These are phyloP conservation scores for Neonectria coccinea DNA, from an alignment of 2,329 filamentous ascomycete genomes.

Conservation along the genomic window DNA sequence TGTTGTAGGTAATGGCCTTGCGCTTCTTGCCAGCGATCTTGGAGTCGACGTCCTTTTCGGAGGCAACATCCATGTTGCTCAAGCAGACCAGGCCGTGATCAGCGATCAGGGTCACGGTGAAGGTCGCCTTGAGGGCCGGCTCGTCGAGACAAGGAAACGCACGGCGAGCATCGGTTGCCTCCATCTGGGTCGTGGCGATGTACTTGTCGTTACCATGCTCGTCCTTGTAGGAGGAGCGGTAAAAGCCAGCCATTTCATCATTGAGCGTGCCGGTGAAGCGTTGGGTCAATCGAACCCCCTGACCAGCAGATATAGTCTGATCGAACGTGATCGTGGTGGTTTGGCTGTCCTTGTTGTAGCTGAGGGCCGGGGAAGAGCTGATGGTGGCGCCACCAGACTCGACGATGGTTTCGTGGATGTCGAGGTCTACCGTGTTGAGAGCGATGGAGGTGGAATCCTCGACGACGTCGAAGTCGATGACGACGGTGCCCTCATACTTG, in stretches of 20 bases:
- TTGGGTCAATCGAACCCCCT: conserved; percentile 74
- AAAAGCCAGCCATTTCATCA: conserved; percentile 98
- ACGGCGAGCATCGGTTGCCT: conserved; percentile 91
- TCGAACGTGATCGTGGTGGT: conserved; percentile 84
- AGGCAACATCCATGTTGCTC: conserved; percentile 95
- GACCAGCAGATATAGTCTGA: conserved; percentile 77
- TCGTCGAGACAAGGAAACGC: conserved; percentile 98
- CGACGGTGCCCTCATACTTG: conserved; percentile 85
- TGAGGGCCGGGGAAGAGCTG: conserved; percentile 59
- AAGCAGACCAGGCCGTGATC: conserved; percentile 92
- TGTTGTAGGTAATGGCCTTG: conserved; percentile 93
- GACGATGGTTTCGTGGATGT: conserved; percentile 74
- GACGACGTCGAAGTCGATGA: conserved; percentile 87
- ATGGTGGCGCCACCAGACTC: conserved; percentile 62
- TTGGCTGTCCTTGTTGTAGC: conserved; percentile 83
- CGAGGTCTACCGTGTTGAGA: conserved; percentile 87
- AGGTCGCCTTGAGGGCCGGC: conserved; percentile 91
- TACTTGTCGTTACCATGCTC: conserved; percentile 82
- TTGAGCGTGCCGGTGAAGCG: conserved; percentile 83
- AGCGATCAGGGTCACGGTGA: conserved; percentile 89
- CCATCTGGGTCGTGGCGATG: conserved; percentile 94
- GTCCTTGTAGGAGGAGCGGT: conserved; percentile 92
- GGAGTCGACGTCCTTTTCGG: conserved; percentile 78
- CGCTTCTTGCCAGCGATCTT: conserved; percentile 69
- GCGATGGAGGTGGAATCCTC: conserved; percentile 88